Evolutionary conservation across 139 green algal species (phyloP).

Genomic region (Chlorokybus atmophyticus): DNA sequence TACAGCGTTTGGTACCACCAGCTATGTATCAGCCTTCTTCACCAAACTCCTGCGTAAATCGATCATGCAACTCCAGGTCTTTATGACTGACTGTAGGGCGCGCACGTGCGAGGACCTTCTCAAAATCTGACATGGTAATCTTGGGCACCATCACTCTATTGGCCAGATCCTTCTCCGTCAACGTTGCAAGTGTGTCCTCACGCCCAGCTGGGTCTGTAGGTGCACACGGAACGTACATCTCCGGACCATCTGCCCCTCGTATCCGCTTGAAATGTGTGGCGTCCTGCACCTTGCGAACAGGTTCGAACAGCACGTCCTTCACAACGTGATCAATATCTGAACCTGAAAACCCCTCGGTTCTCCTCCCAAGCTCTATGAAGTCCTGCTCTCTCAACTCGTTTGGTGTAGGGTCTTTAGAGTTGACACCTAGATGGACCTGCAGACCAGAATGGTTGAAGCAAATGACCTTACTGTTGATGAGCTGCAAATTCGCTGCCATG

Average conservation of each 20-base stretch:
- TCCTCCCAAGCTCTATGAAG: conserved; percentile 60
- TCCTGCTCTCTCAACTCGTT: conserved; percentile 53
- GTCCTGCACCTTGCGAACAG: conserved; percentile 83
- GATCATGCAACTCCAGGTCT: conserved; percentile 75
- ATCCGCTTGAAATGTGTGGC: conserved; percentile 82
- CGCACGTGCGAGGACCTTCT: conserved; percentile 67
- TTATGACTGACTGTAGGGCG: conserved; percentile 75
- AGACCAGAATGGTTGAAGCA: too few species aligned
- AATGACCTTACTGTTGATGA: too few species aligned
- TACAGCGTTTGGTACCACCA: too few species aligned
- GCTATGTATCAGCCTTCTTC: conserved; percentile 75
- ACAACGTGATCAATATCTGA: conserved; percentile 35
- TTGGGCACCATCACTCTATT: conserved; percentile 35
- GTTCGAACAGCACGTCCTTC: conserved; percentile 96
- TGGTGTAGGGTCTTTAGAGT: too few species aligned
- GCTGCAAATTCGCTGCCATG: too few species aligned
- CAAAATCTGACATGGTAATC: conserved; percentile 74
- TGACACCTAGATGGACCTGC: conserved; percentile 80
- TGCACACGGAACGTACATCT: conserved; percentile 56
- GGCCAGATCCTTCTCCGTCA: conserved; percentile 51
- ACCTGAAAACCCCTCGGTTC: conserved; percentile 80
- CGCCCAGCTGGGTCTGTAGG: conserved; percentile 50
- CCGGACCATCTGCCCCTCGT: conserved; percentile 15
- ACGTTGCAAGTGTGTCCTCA: conserved; percentile 50
- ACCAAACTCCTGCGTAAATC: conserved; percentile 93